Evolutionary conservation across 2,329 filamentous ascomycete species (phyloP), one percentile per base, ranked within the genome.

Genomic region (Paraconiothyrium brasiliense): DNA sequence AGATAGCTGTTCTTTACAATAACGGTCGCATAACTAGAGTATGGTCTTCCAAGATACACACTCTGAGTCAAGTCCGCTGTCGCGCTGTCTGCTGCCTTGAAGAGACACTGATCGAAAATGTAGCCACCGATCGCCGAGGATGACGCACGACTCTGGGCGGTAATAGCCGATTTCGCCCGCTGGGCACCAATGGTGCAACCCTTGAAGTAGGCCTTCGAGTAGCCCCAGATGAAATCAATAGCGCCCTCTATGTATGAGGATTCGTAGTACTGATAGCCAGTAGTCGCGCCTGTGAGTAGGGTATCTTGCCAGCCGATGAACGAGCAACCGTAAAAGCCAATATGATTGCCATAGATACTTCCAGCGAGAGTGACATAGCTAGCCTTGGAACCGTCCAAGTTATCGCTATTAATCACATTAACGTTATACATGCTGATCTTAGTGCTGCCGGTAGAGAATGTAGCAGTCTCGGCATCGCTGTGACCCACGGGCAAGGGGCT

Each of bases 361-460:
- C 86, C 66, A 1, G 85, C 85, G 50, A 87, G 77, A 3, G 82
- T 84, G 64, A 86, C 84, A 51, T 71, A 71, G 20, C 55, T 63
- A 5, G 77, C 76, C 27, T 81, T 79, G 39, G 78, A 56, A 13
- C 83, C 84, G 60, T 81, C 75, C n/a, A 72, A 71, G 39, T 71
- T 72, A 24, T 70, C 68, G 1, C 62, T 65, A 37, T 71, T 71
- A 52, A 71, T 64, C 60, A 86, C 80, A 68, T 87, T 86, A 68
- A 90, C 79, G 62, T 89, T 89, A 77, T 89, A 90, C 30, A 89
- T 74, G 66, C 83, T 84, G 61, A 89, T 84, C 60, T 84, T 80
- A 13, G 70, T 75, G 1, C 84, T 81, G 60, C 71, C 74, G 4
- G 79, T 81, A 20, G 82, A 76, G 20, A 84, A 69, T 0, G 82